Evolutionary conservation across 306 rosid genomes (phyloP).

Genomic region (Geum urbanum): DNA sequence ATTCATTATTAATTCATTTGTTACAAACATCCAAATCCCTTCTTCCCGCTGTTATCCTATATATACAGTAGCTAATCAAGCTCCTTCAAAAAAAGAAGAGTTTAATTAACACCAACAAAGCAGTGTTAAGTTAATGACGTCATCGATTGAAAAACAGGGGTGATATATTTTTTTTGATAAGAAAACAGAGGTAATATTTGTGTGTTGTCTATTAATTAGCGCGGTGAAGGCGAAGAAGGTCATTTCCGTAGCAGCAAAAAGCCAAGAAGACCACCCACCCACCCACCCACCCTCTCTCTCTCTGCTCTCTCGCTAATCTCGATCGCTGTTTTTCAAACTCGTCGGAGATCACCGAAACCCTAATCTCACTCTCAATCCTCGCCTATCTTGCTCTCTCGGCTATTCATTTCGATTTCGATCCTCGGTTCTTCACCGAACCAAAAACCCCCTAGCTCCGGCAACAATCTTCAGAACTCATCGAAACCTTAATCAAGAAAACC

Average conservation of each 20-base stretch:
- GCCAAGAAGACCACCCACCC: background rate
- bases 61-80: too few relatives aligned
- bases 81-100: too few relatives aligned
- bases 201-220: too few relatives aligned
- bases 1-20: too few relatives aligned
- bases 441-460: conserved; percentile 37
- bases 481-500: conserved; percentile 21
- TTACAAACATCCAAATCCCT: too few relatives aligned
- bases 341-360: conserved; percentile 20
- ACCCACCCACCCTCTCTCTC: background rate
- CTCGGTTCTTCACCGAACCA: conserved; percentile 22
- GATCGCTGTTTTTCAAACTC: conserved; percentile 18
- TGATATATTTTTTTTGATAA: too few relatives aligned
- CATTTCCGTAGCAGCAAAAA: conserved; percentile 13
- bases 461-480: conserved; percentile 27
- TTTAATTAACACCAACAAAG: too few relatives aligned
- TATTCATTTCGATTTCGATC: conserved; percentile 35
- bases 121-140: too few relatives aligned
- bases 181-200: too few relatives aligned
- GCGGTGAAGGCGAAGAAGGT: conserved; percentile 19
- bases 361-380: background rate
- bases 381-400: conserved; percentile 16
- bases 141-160: too few relatives aligned
- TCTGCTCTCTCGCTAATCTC: conserved; percentile 24
- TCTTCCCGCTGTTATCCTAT: too few relatives aligned